Evolutionary conservation across 2,329 filamentous ascomycete species (phyloP), one percentile per base, ranked within the genome.

Genomic region (Alternaria ethzedia): DNA sequence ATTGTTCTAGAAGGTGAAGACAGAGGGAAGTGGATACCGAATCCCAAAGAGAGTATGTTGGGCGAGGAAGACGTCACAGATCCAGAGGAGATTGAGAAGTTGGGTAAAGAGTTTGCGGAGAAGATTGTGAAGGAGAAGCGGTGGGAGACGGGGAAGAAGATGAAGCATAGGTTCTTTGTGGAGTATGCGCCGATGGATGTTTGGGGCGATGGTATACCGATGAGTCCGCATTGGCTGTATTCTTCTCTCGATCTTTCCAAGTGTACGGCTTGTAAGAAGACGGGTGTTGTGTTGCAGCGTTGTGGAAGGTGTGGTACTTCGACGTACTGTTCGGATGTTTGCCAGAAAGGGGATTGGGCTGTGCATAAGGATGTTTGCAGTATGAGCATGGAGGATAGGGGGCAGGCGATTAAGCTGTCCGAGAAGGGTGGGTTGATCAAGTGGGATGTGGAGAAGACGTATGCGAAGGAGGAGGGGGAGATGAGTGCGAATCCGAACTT

Each of bases 161-260:
- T 71, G 9, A 64, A 62, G 13, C 71, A 74, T 30, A 30, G 47
- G 9, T 72, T 73, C 11, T 66, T 63, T 12, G 54, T 74, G 36
- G 71, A 74, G 32, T 74, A 74, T 43, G 71, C 69, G 41, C 69
- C 71, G 0, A 74, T 74, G 71, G 71, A 74, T 26, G 59, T 72
- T 36, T 74, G 71, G 57, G 68, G 69, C 12, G 71, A 74, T 41
- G 71, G 71, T 2, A 73, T 74, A 3, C 57, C 67, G 3, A 74
- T 70, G 69, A 66, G 55, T 12, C 70, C 70, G 8, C 70, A 72
- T n/a, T 68, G 70, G 69, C 44, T 74, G 9, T 74, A 74, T 26
- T 28, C 54, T 5, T 20, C 54, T 2, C 62, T 70, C 3, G 52
- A 68, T 36, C 51, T 74, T 2, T 20, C 12, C 1, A 50, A 15